These are phyloP conservation scores for Chalciporus piperatoides DNA, from an alignment of 1,284 basidiomycete species.

Conservation along the genomic window DNA sequence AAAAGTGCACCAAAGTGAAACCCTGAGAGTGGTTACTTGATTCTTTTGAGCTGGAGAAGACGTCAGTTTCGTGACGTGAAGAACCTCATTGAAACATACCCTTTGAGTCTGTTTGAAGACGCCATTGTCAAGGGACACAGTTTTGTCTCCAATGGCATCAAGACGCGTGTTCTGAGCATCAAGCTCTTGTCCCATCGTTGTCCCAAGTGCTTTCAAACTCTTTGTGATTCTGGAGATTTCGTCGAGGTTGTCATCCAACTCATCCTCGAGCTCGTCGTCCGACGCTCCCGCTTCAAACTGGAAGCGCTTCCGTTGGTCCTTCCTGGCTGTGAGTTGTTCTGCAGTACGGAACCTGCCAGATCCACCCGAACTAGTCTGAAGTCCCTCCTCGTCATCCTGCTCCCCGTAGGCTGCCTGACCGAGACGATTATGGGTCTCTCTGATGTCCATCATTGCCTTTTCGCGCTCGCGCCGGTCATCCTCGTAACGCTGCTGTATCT, in stretches of 20 bases:
- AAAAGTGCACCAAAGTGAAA: background rate
- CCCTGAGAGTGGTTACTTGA: conserved; percentile 44
- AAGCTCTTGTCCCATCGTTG: conserved; percentile 81
- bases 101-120: conserved; percentile 69
- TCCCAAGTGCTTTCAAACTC: conserved; percentile 80
- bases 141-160: conserved; percentile 66
- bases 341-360: conserved; percentile 39
- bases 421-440: conserved; percentile 84
- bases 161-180: conserved; percentile 75
- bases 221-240: conserved; percentile 83
- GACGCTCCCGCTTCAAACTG: conserved; percentile 94
- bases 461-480: conserved; percentile 86
- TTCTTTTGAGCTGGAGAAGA: conserved; percentile 57
- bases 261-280: conserved; percentile 95
- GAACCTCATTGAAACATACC: conserved; percentile 40
- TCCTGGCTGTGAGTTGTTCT: conserved; percentile 47
- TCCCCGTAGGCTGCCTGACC: conserved; percentile 68
- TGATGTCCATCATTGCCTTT: conserved; percentile 81
- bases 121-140: conserved; percentile 57
- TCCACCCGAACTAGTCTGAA: conserved; percentile 32
- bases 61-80: conserved; percentile 13
- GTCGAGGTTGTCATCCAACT: conserved; percentile 88
- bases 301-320: conserved; percentile 78
- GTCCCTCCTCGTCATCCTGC: conserved; percentile 43
- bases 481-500: conserved; percentile 83